Percentiles rank a stretch among this genome's conserved stretches.
Conservation (phyloP, 371 early-diverging fungal species). For the Apophysomyces elegans region DNA sequence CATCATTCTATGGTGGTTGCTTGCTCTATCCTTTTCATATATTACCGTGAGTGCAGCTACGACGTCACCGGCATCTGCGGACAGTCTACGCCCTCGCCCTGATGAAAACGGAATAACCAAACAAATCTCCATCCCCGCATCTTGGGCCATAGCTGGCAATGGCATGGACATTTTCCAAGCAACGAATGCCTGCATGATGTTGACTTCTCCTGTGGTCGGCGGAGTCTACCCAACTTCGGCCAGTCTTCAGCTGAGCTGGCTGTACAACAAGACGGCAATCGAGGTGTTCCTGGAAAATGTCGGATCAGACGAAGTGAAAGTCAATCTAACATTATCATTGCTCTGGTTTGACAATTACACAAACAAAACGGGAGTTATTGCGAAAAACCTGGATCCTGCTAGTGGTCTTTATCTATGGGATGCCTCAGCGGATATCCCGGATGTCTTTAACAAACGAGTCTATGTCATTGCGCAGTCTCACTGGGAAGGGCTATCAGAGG, state of each 20-base stretch:
- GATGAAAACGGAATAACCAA: neutral
- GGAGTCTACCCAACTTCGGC: constrained; percentile 17
- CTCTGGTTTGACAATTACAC: constrained; percentile 15
- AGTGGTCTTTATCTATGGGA: constrained; percentile 19
- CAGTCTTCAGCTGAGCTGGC: constrained; percentile 16
- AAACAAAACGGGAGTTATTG: constrained; percentile 13
- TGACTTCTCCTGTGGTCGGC: constrained; percentile 19
- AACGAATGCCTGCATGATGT: constrained; percentile 12
- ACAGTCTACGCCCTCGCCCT: neutral
- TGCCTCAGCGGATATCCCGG: neutral
- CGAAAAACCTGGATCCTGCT: constrained; percentile 12
- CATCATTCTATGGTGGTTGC: neutral
- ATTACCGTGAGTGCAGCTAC: neutral
- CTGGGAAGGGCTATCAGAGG: neutral
- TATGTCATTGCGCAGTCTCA: constrained; percentile 9
- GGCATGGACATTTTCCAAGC: constrained; percentile 1
- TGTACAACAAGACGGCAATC: constrained; percentile 8
- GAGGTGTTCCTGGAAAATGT: neutral
- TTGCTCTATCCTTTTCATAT: neutral
- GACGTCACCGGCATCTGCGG: neutral
- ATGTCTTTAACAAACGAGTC: constrained; percentile 10
- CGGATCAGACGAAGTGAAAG: neutral
- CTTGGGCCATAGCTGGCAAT: constrained; percentile 14
- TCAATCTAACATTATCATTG: constrained; percentile 8
- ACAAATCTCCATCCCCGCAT: constrained; percentile 9